These are phyloP conservation scores for Podaxis rugospora DNA, from an alignment of 768 basidiomycete species.

Conservation along the genomic window DNA sequence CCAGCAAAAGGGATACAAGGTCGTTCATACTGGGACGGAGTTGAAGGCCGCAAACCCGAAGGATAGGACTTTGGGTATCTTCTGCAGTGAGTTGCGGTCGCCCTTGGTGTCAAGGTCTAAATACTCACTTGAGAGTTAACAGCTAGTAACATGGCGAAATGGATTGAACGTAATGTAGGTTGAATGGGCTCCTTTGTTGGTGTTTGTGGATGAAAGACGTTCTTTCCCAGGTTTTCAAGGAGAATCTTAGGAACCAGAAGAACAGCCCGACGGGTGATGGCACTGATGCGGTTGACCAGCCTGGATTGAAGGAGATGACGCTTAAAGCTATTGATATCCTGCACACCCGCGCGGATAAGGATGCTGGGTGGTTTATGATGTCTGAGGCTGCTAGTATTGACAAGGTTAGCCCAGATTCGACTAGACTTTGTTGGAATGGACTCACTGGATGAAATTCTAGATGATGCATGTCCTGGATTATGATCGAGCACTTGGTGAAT, in stretches of 20 bases:
- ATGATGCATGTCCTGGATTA: slow-evolving; percentile 47
- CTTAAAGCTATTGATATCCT: slow-evolving; percentile 42
- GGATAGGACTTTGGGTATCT: slow-evolving; percentile 39
- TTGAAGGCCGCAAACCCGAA: slow-evolving; percentile 26
- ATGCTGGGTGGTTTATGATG: slow-evolving; percentile 44
- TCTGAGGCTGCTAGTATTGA: slow-evolving; percentile 43
- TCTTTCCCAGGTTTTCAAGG: slow-evolving; percentile 24
- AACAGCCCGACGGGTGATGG: slow-evolving; percentile 39
- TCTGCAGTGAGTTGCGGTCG: slow-evolving; percentile 21
- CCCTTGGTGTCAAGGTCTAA: neutral
- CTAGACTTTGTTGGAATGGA: neutral
- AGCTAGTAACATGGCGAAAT: slow-evolving; percentile 31
- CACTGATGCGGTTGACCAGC: slow-evolving; percentile 37
- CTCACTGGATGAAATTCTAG: slow-evolving; percentile 14
- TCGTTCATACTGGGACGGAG: slow-evolving; percentile 32
- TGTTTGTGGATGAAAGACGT: neutral
- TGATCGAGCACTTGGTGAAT: slow-evolving; percentile 41
- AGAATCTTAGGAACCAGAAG: slow-evolving; percentile 32
- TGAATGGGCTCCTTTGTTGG: neutral
- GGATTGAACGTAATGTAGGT: slow-evolving; percentile 36
- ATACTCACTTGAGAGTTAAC: neutral
- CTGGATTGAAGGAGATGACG: slow-evolving; percentile 46
- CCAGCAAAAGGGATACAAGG: slow-evolving; percentile 34
- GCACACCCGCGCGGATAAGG: slow-evolving; percentile 31
- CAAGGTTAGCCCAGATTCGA: slow-evolving; percentile 23